A percentile compares a stretch with the other conserved stretches of the same genome.
These are phyloP conservation scores for Yamadazyma conglobata DNA, from an alignment of 1,139 yeast genomes.

Conservation along the genomic window DNA sequence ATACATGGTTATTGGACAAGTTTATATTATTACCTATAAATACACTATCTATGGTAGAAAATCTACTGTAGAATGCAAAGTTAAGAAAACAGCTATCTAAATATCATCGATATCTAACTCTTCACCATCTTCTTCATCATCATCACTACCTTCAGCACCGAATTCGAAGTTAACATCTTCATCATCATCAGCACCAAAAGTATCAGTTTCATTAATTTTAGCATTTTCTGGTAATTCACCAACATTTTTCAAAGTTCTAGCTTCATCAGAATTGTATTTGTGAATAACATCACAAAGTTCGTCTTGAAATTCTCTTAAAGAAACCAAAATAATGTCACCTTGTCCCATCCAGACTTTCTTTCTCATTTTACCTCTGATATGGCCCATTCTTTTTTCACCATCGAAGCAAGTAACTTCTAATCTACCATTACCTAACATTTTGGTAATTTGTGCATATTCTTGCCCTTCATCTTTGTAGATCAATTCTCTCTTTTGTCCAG, in stretches of 20 bases:
- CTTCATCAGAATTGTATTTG: conserved; percentile 96
- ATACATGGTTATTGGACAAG: too few relatives aligned
- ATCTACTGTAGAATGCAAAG: conserved; percentile 4
- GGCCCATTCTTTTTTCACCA: conserved; percentile 90
- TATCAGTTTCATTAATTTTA: conserved; percentile 95
- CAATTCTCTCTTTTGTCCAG: conserved; percentile 90
- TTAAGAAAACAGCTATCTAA: conserved; percentile 21
- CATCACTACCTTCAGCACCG: conserved; percentile 87
- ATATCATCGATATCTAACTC: conserved; percentile 83
- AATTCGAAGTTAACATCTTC: conserved; percentile 98
- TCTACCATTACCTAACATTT: conserved; percentile 98
- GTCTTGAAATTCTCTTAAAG: conserved; percentile 97
- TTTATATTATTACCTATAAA: conserved; percentile 4
- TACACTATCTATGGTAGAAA: too few relatives aligned
- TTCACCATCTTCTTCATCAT: conserved; percentile 61
- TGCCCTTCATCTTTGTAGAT: conserved; percentile 93
- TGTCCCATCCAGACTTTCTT: conserved; percentile 99
- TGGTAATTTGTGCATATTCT: conserved; percentile 97
- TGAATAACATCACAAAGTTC: conserved; percentile 98
- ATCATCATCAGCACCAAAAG: conserved; percentile 94
- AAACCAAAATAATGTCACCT: conserved; percentile 94
- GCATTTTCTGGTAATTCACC: conserved; percentile 98
- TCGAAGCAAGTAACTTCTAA: conserved; percentile 94
- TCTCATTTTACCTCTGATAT: conserved; percentile 97
- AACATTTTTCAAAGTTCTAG: conserved; percentile 89